Evolutionary conservation across 805 yeast species (phyloP).

Genomic region (Candida nemodendra): DNA sequence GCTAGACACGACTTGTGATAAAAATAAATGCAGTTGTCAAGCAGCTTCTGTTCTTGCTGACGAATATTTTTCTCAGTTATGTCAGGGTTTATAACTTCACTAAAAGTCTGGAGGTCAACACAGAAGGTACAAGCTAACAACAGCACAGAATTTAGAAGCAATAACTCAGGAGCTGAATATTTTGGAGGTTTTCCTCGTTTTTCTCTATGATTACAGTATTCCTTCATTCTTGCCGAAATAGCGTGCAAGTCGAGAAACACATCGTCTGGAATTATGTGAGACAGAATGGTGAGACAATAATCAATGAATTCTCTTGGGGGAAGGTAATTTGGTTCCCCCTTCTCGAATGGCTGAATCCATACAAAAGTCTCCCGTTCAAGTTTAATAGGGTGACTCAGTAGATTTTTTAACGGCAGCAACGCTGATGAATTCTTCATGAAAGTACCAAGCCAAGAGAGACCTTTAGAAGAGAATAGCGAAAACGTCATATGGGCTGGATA

Average conservation of each 20-base stretch:
- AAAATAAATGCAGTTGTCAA: conserved; percentile 46
- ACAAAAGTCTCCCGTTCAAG: conserved; percentile 21
- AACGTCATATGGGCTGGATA: conserved; percentile 33
- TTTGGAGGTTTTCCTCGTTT: conserved; percentile 22
- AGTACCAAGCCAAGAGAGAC: conserved; percentile 39
- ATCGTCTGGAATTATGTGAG: neutral
- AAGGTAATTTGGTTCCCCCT: conserved; percentile 25
- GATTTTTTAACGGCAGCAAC: conserved; percentile 24
- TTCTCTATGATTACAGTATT: conserved; percentile 27
- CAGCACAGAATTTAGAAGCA: conserved; percentile 32
- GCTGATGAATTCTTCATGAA: conserved; percentile 16
- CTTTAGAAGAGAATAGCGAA: conserved; percentile 40
- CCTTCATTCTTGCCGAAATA: conserved; percentile 6
- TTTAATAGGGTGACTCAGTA: conserved; percentile 20
- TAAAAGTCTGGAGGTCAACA: conserved; percentile 6
- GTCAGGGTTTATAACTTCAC: no score
- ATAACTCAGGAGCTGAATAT: conserved; percentile 31
- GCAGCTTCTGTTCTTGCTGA: no score
- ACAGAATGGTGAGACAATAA: neutral
- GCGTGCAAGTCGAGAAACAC: neutral
- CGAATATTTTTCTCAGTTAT: no score
- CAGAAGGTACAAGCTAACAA: conserved; percentile 18
- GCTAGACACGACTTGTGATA: conserved; percentile 49
- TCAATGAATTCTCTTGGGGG: conserved; percentile 30
- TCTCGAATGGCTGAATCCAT: conserved; percentile 38